These are phyloP conservation scores for Lepidium africanum DNA, from an alignment of 345 rosid species.

Conservation along the genomic window DNA sequence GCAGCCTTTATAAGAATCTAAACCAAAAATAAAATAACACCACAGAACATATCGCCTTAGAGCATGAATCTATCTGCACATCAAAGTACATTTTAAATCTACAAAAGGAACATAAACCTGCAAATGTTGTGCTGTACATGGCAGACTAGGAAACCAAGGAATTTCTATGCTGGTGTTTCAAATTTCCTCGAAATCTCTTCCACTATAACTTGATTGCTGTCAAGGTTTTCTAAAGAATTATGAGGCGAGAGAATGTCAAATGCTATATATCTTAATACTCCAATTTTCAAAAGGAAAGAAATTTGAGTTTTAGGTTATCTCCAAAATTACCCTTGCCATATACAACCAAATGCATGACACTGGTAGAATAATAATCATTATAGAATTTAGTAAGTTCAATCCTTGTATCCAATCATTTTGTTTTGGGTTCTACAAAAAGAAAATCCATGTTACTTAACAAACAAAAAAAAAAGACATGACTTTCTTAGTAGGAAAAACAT, in stretches of 20 bases:
- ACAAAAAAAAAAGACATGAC: not conserved
- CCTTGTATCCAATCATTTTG: conserved; percentile 67
- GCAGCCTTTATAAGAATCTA: conserved; percentile 39
- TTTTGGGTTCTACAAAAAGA: conserved; percentile 61
- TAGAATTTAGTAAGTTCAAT: conserved; percentile 66
- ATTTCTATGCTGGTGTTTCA: conserved; percentile 38
- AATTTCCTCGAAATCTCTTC: conserved; percentile 62
- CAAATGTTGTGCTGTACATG: conserved; percentile 66
- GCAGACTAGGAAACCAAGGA: conserved; percentile 56
- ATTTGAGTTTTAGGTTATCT: not conserved
- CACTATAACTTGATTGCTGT: conserved; percentile 47
- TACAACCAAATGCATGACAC: conserved; percentile 74
- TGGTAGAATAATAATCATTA: conserved; percentile 74
- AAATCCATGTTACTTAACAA: conserved; percentile 74
- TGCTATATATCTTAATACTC: not conserved
- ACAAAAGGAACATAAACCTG: conserved; percentile 40
- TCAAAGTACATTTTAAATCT: not conserved
- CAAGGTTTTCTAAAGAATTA: conserved; percentile 54
- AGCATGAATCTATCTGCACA: not conserved
- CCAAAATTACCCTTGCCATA: conserved; percentile 58
- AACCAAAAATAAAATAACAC: not conserved
- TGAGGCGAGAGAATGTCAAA: conserved; percentile 8
- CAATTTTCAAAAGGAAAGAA: not conserved
- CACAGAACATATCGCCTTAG: not conserved
- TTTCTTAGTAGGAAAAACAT: not conserved